Evolutionary conservation across 1,284 basidiomycete species (phyloP).

Genomic region (Cystobasidium pallidum): DNA sequence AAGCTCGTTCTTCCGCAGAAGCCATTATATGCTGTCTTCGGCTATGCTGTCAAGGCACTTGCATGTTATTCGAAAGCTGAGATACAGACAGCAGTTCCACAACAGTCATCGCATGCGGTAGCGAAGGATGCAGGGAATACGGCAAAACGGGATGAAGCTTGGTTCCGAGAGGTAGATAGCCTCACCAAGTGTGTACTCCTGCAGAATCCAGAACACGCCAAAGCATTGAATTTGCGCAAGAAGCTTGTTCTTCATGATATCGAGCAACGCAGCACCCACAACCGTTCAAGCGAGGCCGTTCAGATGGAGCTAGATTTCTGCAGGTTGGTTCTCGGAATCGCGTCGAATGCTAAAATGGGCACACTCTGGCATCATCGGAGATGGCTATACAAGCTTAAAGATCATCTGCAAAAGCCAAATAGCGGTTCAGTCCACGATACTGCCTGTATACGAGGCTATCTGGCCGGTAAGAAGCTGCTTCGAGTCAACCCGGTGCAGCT

Average conservation of each 20-base stretch:
- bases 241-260: not conserved
- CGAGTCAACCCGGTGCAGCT: slow-evolving; percentile 3
- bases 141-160: not conserved
- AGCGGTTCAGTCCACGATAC: not conserved
- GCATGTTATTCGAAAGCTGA: not conserved
- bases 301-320: slow-evolving; percentile 16
- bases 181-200: slow-evolving; percentile 21
- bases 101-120: not conserved
- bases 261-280: not conserved
- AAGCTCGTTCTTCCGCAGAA: slow-evolving; percentile 43
- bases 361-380: slow-evolving; percentile 41
- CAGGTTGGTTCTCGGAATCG: slow-evolving; percentile 26
- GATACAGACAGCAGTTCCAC: not conserved
- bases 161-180: slow-evolving; percentile 2
- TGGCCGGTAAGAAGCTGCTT: not conserved
- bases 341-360: slow-evolving; percentile 38
- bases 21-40: slow-evolving; percentile 23
- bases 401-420: not conserved
- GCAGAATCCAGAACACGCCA: slow-evolving; percentile 37
- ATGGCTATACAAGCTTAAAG: slow-evolving; percentile 16
- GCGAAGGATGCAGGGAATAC: not conserved
- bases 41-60: slow-evolving; percentile 10
- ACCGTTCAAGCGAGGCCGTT: too few species aligned
- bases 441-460: not conserved
- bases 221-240: slow-evolving; percentile 33